Evolutionary conservation across 495 filamentous ascomycete species (phyloP).

Genomic region (Penicillium subrubescens): DNA sequence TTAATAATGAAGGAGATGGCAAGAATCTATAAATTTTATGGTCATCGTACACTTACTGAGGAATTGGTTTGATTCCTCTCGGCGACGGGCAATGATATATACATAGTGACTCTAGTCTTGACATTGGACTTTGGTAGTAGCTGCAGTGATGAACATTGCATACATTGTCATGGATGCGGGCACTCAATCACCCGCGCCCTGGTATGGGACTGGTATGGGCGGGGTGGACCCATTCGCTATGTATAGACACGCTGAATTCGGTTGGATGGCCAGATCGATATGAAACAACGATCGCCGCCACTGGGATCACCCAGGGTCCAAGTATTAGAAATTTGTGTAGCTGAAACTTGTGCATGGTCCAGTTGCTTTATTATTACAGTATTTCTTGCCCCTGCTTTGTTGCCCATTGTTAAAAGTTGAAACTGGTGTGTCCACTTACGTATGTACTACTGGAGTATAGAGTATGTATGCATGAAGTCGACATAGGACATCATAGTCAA

Average conservation of each 20-base stretch:
- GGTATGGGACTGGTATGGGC: background rate
- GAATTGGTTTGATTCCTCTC: no score
- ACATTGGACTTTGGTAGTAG: background rate
- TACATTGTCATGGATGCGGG: background rate
- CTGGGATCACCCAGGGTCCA: constrained; percentile 23
- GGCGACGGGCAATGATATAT: no score
- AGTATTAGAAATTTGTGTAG: constrained; percentile 5
- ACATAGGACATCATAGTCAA: background rate
- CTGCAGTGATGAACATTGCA: no score
- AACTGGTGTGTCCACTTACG: background rate
- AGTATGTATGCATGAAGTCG: background rate
- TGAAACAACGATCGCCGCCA: constrained; percentile 28
- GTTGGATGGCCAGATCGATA: constrained; percentile 17
- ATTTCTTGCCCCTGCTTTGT: background rate
- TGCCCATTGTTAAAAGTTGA: background rate
- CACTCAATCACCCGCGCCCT: constrained; percentile 8
- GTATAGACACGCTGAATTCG: constrained; percentile 22
- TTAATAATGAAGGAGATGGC: background rate
- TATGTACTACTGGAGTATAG: background rate
- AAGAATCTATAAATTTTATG: background rate
- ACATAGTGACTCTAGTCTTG: background rate
- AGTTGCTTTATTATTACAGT: background rate
- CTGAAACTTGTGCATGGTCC: constrained; percentile 6
- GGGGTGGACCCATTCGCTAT: constrained; percentile 9
- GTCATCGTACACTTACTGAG: no score